These are phyloP conservation scores for Fusarium sp. DNA, from an alignment of 2,329 filamentous ascomycete species.

Conservation along the genomic window DNA sequence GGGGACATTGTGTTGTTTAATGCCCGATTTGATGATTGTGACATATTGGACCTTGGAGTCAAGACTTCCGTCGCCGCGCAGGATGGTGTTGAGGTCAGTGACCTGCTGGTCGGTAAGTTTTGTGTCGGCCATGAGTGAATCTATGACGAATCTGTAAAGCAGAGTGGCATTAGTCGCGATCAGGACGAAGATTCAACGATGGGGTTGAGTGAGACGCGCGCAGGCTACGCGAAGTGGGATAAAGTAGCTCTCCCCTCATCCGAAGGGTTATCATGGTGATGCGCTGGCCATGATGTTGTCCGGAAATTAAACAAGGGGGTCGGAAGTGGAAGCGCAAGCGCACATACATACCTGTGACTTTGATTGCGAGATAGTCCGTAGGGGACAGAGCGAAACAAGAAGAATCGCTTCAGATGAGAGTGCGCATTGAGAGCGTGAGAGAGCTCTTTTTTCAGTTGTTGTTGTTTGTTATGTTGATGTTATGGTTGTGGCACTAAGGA, in stretches of 20 bases:
- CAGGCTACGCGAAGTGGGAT: conserved; percentile 28
- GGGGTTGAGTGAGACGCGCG: conserved; percentile 7
- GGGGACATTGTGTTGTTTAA: conserved; percentile 92
- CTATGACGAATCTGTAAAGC: conserved; percentile 29
- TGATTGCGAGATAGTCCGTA: conserved; percentile 26
- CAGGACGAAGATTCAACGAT: neutral
- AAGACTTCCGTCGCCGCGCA: conserved; percentile 69
- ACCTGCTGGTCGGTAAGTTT: conserved; percentile 68
- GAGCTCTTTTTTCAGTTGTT: conserved; percentile 10
- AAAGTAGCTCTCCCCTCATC: conserved; percentile 11
- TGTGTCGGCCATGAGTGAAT: conserved; percentile 57
- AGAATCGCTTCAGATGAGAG: conserved; percentile 15
- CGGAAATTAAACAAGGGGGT: conserved; percentile 14
- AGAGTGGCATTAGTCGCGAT: conserved; percentile 11
- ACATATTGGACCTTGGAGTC: conserved; percentile 77
- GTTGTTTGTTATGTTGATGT: conserved; percentile 22
- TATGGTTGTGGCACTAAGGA: conserved; percentile 27
- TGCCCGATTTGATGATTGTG: conserved; percentile 80
- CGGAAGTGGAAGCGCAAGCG: neutral
- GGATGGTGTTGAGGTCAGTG: conserved; percentile 59
- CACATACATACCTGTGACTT: conserved; percentile 33
- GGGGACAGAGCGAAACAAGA: conserved; percentile 21
- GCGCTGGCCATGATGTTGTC: conserved; percentile 25
- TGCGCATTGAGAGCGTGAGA: conserved; percentile 36
- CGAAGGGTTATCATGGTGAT: conserved; percentile 19